Conservation (phyloP, 2,329 filamentous ascomycete species). For the Daldinia sp. region DNA sequence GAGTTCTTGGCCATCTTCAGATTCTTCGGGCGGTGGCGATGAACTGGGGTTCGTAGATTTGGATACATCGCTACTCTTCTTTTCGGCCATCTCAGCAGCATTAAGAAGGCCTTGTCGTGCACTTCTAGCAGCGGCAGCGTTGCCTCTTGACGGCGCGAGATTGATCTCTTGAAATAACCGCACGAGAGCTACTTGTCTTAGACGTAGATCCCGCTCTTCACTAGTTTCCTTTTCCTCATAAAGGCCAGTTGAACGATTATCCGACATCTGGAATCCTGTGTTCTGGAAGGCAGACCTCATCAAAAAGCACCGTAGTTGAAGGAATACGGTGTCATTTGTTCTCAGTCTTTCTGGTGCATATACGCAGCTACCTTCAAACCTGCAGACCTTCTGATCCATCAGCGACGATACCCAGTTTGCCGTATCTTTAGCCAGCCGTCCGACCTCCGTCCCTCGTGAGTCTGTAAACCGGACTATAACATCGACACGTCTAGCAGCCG, state of each 20-base stretch:
- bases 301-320: conserved; percentile 84
- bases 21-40: conserved; percentile 67
- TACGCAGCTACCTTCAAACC: conserved; percentile 86
- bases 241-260: conserved; percentile 75
- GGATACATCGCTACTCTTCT: conserved; percentile 66
- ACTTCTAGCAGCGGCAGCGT: conserved; percentile 76
- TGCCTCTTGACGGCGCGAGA: conserved; percentile 77
- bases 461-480: conserved; percentile 93
- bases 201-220: conserved; percentile 83
- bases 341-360: conserved; percentile 85
- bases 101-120: conserved; percentile 85
- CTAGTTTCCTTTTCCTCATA: conserved; percentile 87
- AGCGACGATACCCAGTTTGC: conserved; percentile 92
- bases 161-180: conserved; percentile 90
- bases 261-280: conserved; percentile 66
- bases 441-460: conserved; percentile 79
- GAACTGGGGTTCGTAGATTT: conserved; percentile 54
- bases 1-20: conserved; percentile 87
- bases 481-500: conserved; percentile 75
- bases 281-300: conserved; percentile 77
- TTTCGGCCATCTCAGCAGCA: conserved; percentile 88
- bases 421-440: conserved; percentile 83
- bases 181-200: conserved; percentile 87
- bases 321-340: conserved; percentile 92
- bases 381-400: conserved; percentile 88